Base-by-base conservation (phyloP, 176 grass and related monocot genomes). In the Chloris gayana region DNA sequence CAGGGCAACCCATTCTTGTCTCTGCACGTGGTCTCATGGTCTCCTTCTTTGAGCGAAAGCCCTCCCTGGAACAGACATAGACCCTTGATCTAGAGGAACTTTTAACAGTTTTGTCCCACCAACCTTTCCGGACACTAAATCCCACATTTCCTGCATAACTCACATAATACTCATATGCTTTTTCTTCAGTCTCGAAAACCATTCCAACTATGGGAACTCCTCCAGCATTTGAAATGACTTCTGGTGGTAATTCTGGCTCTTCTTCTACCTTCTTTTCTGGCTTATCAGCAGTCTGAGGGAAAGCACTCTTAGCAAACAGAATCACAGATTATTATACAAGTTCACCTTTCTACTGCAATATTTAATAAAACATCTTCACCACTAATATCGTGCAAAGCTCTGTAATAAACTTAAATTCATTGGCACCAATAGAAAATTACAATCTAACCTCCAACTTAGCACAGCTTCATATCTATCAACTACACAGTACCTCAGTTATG, bases 121-220 rank as follows among this genome's bases (percentile, higher is more conserved):
- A 87, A 24, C 91, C 83, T 92, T 92, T 98, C 18, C 95, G 87
- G 34, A 98, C 85, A 80, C 91, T 87, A 72, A 94, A 98, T 67
- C 95, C 95, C 46, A 89, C 60, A 80, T 84, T 90, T 86, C 87
- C 90, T 44, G 95, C 92, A 74, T 98, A 98, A 42, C 76, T 94
- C 57, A 90, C 70, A 72, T 98, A 98, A 89, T 94, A 94, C 32
- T 92, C 84, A 37, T 91, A 98, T 30, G 92, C 85, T 67, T 89
- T 98, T 47, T 94, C 95, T 80, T 94, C 95, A 77, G 78, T 90
- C 87, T 91, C 86, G 26, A 98, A 98, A 44, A 85, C 80, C 92
- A 98, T 92, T 67, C 95, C 92, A 82, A 98, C 70, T 81, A 98
- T 88, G 35, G 95, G 92, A 39, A 94, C 77, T 87, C 95, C 95